Percentiles rank a stretch among this genome's conserved stretches.
Evolutionary conservation across 2,329 filamentous ascomycete genomes (phyloP).

Genomic region (Sordariomycetes sp.): DNA sequence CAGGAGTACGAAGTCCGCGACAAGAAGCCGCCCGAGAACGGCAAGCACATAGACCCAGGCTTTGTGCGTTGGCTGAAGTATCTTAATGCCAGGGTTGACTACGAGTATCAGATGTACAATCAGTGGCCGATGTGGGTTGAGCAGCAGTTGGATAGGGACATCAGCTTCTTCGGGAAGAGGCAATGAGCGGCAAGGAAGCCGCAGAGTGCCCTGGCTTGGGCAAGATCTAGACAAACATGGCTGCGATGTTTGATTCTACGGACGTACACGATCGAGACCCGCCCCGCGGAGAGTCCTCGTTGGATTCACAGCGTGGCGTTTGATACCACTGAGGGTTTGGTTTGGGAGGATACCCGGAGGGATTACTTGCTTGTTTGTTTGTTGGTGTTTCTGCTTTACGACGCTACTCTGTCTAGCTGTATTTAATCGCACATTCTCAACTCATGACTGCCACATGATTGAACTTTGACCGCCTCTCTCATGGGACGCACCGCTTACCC

Average conservation of each 20-base stretch:
- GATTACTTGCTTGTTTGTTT: no score
- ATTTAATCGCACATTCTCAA: no score
- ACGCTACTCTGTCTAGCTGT: no score
- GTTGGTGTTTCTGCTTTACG: no score
- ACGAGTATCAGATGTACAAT: slow-evolving; percentile 35
- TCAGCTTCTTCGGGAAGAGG: slow-evolving; percentile 32
- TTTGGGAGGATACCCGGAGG: no score
- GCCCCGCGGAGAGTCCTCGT: not conserved
- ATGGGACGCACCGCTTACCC: no score
- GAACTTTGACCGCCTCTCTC: no score
- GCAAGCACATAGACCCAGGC: slow-evolving; percentile 26
- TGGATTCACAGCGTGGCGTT: slow-evolving; percentile 1
- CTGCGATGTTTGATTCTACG: no score
- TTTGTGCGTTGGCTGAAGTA: slow-evolving; percentile 40
- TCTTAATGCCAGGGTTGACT: slow-evolving; percentile 37
- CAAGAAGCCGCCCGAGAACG: slow-evolving; percentile 12
- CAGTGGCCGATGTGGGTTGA: slow-evolving; percentile 47
- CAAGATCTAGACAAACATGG: no score
- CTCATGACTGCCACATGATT: no score
- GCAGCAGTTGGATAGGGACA: slow-evolving; percentile 34
- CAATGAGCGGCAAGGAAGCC: slow-evolving; percentile 1
- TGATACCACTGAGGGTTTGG: no score
- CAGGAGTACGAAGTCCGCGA: slow-evolving; percentile 24
- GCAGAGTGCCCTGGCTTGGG: no score
- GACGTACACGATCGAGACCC: not conserved